Conservation (phyloP, 1,139 yeast genomes). For the Geotrichum phurueaensis region DNA sequence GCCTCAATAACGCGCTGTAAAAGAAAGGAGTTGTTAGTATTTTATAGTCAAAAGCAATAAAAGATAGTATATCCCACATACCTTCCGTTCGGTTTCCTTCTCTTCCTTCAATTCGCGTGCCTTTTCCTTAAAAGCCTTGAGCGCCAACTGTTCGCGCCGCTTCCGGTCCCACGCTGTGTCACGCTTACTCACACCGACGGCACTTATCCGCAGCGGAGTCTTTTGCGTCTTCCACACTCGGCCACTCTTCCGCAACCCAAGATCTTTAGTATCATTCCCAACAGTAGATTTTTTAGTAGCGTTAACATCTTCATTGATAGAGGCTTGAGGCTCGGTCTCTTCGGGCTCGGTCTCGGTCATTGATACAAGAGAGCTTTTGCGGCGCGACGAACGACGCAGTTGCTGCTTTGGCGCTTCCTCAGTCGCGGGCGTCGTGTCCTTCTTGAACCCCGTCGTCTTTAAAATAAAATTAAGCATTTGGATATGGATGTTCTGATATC, state of each 20-base stretch:
- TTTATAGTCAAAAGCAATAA: neutral
- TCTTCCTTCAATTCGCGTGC: conserved; percentile 37
- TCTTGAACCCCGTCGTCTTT: neutral
- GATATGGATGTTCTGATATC: neutral
- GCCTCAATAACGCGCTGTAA: conserved; percentile 24
- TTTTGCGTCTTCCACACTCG: conserved; percentile 37
- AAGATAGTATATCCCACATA: neutral
- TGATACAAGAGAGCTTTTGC: neutral
- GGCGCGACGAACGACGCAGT: neutral
- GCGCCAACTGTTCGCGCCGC: conserved; percentile 29
- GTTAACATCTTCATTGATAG: neutral
- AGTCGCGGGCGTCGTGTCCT: neutral
- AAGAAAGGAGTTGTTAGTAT: neutral
- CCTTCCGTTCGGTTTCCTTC: conserved; percentile 33
- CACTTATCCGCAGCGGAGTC: conserved; percentile 30
- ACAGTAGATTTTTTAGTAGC: neutral
- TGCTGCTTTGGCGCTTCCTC: neutral
- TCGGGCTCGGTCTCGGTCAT: neutral
- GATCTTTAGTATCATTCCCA: neutral
- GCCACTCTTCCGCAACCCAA: conserved; percentile 22
- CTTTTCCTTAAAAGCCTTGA: conserved; percentile 32
- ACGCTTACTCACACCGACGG: conserved; percentile 28
- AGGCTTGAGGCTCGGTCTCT: neutral
- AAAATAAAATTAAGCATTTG: conserved; percentile 3
- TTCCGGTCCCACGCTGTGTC: conserved; percentile 33